Base-by-base conservation (phyloP, 805 yeast species). In the Myxozyma melibiosi region DNA sequence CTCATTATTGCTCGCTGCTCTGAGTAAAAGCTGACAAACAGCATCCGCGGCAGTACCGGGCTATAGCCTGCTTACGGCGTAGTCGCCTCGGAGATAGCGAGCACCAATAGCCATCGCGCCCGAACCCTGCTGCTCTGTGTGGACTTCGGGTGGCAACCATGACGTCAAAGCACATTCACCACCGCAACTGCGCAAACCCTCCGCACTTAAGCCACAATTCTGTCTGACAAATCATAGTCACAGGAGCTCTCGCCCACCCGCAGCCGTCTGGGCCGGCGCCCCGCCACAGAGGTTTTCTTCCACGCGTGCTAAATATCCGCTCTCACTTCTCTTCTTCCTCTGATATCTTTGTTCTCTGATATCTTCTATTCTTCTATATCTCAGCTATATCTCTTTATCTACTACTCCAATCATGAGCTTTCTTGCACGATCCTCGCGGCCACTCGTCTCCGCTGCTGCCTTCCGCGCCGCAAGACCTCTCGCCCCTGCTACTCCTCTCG, bases 401-500 rank as follows among this genome's bases (percentile, higher is more conserved):
- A 28, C 16, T 44, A 20, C 37, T 25, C 16, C 7, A 27, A 34
- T 40, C n/a, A 57, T 57, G 61, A 44, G 40, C 38, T 25, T 50
- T 22, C 45, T 57, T 38, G 43, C 55, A 6, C 55, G 61, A 25
- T 56, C 47, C 13, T 43, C 47, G 33, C 47, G 47, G 3, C 39
- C 39, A 16, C 50, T 50, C 33, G 33, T 42, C 16, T 52, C 52
- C 4, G n/a, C 56, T 20, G 48, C 54, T 34, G 31, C 25, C 25
- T 35, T 31, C 22, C 50, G 53, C n/a, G 46, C 48, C 16, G 37
- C 38, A 33, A 27, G 33, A n/a, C 42, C 33, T 2, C 25, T 35
- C 20, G 25, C 22, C 16, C 43, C 51, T 28, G 51, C 22, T 31
- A 14, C 51, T 22, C 40, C 53, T n/a, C 37, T 46, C 45, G 11